Percentiles rank a stretch among this genome's conserved stretches.
Evolutionary conservation across 1,139 yeast genomes (phyloP).

Genomic region (Debaryomyces coudertii): DNA sequence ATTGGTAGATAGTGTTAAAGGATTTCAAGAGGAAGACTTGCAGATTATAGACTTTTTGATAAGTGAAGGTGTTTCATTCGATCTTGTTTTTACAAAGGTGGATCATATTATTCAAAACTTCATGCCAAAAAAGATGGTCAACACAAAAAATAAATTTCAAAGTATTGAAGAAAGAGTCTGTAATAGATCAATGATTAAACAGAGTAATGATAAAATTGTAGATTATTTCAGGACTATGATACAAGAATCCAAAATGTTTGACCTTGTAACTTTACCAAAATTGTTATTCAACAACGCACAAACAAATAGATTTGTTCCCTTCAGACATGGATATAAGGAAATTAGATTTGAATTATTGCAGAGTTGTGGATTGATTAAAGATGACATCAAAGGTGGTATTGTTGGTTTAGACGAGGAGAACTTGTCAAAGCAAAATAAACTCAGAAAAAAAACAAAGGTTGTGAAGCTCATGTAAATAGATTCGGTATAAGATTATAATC

Average conservation of each 20-base stretch:
- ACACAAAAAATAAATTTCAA: background rate
- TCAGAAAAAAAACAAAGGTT: conserved; percentile 2
- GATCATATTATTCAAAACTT: conserved; percentile 50
- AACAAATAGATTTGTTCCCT: conserved; percentile 23
- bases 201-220: conserved; percentile 29
- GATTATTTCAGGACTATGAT: conserved; percentile 27
- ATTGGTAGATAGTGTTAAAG: conserved; percentile 60
- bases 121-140: conserved; percentile 17
- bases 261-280: conserved; percentile 33
- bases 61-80: conserved; percentile 65
- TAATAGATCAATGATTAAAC: conserved; percentile 16
- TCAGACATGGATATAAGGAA: conserved; percentile 39
- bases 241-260: conserved; percentile 25
- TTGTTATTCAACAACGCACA: conserved; percentile 40
- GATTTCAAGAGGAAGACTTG: conserved; percentile 60
- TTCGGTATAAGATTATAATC: background rate
- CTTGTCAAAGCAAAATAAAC: background rate
- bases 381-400: background rate
- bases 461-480: background rate
- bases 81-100: conserved; percentile 73
- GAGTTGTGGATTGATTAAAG: conserved; percentile 30
- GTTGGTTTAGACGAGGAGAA: background rate
- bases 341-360: conserved; percentile 38
- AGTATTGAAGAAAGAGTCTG: conserved; percentile 1
- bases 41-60: conserved; percentile 53